Conservation (phyloP, 2,329 filamentous ascomycete genomes). For the Aspergillus puulaauensis region DNA sequence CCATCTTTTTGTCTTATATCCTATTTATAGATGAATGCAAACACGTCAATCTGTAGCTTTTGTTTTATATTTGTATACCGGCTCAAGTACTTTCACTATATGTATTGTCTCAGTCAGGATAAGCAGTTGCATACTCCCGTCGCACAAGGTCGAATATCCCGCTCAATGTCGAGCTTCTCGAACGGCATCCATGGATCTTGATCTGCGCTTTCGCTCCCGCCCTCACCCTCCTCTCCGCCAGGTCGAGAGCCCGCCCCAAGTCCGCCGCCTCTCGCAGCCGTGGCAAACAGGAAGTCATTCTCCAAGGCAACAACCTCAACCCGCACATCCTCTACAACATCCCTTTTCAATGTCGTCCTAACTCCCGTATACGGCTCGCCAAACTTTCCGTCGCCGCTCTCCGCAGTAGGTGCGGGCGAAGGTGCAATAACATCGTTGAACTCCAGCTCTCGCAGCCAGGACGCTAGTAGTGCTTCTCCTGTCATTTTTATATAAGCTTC, state of each 20-base stretch:
- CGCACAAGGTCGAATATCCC: slow-evolving; percentile 45
- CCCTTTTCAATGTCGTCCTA: slow-evolving; percentile 51
- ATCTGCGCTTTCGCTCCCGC: too few species aligned
- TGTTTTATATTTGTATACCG: neutral
- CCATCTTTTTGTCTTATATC: slow-evolving; percentile 5
- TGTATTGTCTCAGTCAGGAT: neutral
- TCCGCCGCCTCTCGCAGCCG: slow-evolving; percentile 47
- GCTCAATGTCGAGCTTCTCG: slow-evolving; percentile 47
- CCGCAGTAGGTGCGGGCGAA: slow-evolving; percentile 46
- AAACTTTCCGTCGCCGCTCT: slow-evolving; percentile 26
- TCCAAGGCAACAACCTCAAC: slow-evolving; percentile 61
- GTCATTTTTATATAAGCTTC: slow-evolving; percentile 68
- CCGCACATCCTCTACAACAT: slow-evolving; percentile 51
- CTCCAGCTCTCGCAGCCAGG: slow-evolving; percentile 61
- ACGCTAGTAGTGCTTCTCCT: slow-evolving; percentile 61
- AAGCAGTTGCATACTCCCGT: slow-evolving; percentile 38
- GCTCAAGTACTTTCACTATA: neutral
- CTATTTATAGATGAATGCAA: neutral
- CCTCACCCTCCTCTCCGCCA: neutral
- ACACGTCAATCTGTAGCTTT: neutral
- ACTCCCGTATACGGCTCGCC: slow-evolving; percentile 41
- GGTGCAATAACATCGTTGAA: slow-evolving; percentile 60
- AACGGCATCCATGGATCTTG: slow-evolving; percentile 41
- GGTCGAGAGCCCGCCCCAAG: slow-evolving; percentile 31
- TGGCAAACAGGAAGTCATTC: slow-evolving; percentile 58